A percentile compares a stretch with the other conserved stretches of the same genome.
Evolutionary conservation across 352 stramenopile genomes (phyloP).

Genomic region (Phytophthora sansomeana): DNA sequence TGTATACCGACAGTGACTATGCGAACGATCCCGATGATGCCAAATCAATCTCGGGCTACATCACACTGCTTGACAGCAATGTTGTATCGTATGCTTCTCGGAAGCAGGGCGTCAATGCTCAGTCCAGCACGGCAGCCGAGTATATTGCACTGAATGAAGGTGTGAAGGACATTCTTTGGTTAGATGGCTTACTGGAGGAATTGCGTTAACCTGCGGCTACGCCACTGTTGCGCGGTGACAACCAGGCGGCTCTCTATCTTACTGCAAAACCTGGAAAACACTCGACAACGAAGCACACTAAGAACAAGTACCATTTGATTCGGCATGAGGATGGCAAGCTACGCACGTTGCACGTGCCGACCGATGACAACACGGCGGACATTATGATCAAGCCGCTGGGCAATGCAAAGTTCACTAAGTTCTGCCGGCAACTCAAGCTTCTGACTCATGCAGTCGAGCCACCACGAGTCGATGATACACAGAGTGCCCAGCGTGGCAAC

Average conservation of each 20-base stretch:
- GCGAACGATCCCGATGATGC: conserved; percentile 33
- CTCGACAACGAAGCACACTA: conserved; percentile 25
- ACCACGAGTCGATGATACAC: too few relatives aligned
- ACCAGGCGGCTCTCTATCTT: conserved; percentile 10
- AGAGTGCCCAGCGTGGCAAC: too few relatives aligned
- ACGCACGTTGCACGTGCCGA: conserved; percentile 2
- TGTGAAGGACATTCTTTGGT: conserved; percentile 25
- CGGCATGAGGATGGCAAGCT: conserved; percentile 5
- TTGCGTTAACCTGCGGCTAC: not conserved
- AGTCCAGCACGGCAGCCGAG: conserved; percentile 37
- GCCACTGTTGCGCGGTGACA: conserved; percentile 12
- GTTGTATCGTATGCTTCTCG: conserved; percentile 32
- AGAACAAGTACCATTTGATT: conserved; percentile 35
- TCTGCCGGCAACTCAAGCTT: not conserved
- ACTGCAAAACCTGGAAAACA: conserved; percentile 8
- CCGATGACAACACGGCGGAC: conserved; percentile 11
- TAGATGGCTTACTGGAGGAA: conserved; percentile 10
- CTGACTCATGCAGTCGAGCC: not conserved
- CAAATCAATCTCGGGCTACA: conserved; percentile 32
- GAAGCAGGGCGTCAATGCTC: conserved; percentile 40
- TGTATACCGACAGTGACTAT: conserved; percentile 36
- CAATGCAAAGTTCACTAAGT: conserved; percentile 9
- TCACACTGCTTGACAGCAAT: conserved; percentile 30
- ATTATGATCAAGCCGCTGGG: conserved; percentile 6
- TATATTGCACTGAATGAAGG: conserved; percentile 45